Base-by-base conservation (phyloP, 192 early-diverging fungal genomes). In the Entomortierella lignicola region DNA sequence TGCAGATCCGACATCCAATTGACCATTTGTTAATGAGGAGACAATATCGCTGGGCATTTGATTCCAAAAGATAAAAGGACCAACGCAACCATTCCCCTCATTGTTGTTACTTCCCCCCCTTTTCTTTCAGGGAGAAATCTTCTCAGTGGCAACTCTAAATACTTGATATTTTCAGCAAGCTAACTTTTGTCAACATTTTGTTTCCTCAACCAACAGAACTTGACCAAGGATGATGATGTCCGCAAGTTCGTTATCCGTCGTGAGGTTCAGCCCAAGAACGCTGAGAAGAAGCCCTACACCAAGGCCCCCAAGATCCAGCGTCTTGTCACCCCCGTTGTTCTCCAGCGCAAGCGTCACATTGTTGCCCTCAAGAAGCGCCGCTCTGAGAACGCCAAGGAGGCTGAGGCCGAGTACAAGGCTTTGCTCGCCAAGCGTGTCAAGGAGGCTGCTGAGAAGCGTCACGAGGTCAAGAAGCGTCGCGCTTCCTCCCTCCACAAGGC, bases 161-260 rank as follows among this genome's bases (percentile, higher is more conserved):
- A n/a, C n/a, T n/a, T n/a, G n/a, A n/a, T n/a, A n/a, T 37, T 37
- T 37, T 37, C 10, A 7, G 34, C 34, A n/a, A n/a, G n/a, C n/a
- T n/a, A n/a, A n/a, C n/a, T n/a, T n/a, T n/a, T n/a, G n/a, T n/a
- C n/a, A n/a, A n/a, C n/a, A n/a, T 55, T 8, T 29, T 11, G 42
- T 56, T 56, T 12, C 26, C 41, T 30, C 10, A 55, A 53, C 8
- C 60, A 72, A 68, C 51, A 90, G 88, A 93, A 95, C 90, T 91
- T 99, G 83, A 91, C 85, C 89, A 96, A 98, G 93, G 95, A 95
- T 56, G 97, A 98, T 88, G 97, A 99, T 89, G 97, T 99, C 66
- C 95, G 96, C 91, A 95, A 99, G 91, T 99, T 95, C 89, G 97
- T 99, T 56, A 97, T 99, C 80, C 96, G 96, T 81, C 96, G 97